These are phyloP conservation scores for Blumeriella jaapii DNA, from an alignment of 2,329 filamentous ascomycete genomes.

Conservation along the genomic window DNA sequence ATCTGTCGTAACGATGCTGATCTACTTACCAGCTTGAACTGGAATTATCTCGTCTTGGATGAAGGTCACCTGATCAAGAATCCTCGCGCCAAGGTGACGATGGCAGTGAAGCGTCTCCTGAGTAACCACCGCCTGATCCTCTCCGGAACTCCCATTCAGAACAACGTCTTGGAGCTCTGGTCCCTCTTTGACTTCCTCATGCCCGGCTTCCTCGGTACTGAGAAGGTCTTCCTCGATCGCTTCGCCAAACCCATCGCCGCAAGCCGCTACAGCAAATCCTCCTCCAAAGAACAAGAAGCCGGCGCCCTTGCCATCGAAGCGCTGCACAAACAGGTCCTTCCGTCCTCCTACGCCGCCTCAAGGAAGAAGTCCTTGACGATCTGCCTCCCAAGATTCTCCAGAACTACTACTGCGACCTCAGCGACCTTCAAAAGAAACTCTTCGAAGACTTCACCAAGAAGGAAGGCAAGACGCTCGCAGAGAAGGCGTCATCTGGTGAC, in stretches of 20 bases:
- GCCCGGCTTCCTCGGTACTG: slow-evolving; percentile 91
- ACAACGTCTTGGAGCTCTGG: slow-evolving; percentile 95
- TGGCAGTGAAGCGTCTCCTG: slow-evolving; percentile 77
- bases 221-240: slow-evolving; percentile 88
- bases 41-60: slow-evolving; percentile 96
- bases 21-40: slow-evolving; percentile 67
- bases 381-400: slow-evolving; percentile 96
- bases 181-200: slow-evolving; percentile 98
- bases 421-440: slow-evolving; percentile 84
- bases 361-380: slow-evolving; percentile 95
- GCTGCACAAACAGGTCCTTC: slow-evolving; percentile 95
- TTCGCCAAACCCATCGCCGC: slow-evolving; percentile 86
- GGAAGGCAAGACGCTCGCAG: slow-evolving; percentile 76
- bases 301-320: slow-evolving; percentile 94
- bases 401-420: slow-evolving; percentile 98
- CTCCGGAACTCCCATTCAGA: slow-evolving; percentile 94
- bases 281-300: slow-evolving; percentile 95
- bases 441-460: slow-evolving; percentile 96
- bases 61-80: slow-evolving; percentile 99
- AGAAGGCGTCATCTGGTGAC: slow-evolving; percentile 73
- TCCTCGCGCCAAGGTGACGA: slow-evolving; percentile 88
- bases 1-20: slow-evolving; percentile 96
- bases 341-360: slow-evolving; percentile 93
- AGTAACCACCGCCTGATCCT: slow-evolving; percentile 95
- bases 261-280: slow-evolving; percentile 91